Base-by-base conservation (phyloP, 2,329 filamentous ascomycete genomes). In the Metarhizium anisopliae region DNA sequence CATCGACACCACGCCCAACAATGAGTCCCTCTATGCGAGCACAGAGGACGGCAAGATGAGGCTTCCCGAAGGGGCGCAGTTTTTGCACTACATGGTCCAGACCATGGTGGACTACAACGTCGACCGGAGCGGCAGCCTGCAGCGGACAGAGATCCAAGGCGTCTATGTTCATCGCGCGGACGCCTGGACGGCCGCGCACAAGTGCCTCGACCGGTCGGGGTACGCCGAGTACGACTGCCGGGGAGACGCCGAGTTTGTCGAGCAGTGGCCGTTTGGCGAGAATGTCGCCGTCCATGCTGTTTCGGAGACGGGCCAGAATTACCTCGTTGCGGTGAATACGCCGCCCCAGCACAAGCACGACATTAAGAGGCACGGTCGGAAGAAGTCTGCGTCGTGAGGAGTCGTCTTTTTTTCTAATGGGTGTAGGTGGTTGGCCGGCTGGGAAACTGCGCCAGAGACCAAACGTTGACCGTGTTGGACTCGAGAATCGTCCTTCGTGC, bases 201-300 rank as follows among this genome's bases (percentile, higher is more conserved):
- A 53, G n/a, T 61, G 62, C 4, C 66, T 77, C 6, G 63, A 68
- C 4, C 58, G 57, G 7, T 57, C 61, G 2, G 61, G 65, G 10
- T 74, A 66, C 56, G 69, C 59, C 0, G 64, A 74, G 61, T 73
- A 70, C 51, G 69, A 73, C 45, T 64, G 67, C 54, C 64, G 65
- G 20, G 65, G 66, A 11, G 63, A 62, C 29, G 55, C 57, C 25
- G 52, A 60, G 25, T 56, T 64, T 32, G 53, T 52, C 2, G 63
- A 58, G 3, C 58, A 72, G 55, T 76, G 74, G 73, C 73, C 74
- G 2, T 78, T 70, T 67, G 74, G 74, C 5, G 73, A 75, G 16
- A 72, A 77, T 29, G 69, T 72, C 2, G 56, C 74, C 1, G 70
- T 73, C 14, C 74, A 75, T 57, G 75, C 74, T 6, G 72, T 78